Percentiles rank a stretch among this genome's conserved stretches.
phyloP scores from a whole-genome alignment of 2,329 filamentous ascomycete species.

The Tothia fuscella region DNA sequence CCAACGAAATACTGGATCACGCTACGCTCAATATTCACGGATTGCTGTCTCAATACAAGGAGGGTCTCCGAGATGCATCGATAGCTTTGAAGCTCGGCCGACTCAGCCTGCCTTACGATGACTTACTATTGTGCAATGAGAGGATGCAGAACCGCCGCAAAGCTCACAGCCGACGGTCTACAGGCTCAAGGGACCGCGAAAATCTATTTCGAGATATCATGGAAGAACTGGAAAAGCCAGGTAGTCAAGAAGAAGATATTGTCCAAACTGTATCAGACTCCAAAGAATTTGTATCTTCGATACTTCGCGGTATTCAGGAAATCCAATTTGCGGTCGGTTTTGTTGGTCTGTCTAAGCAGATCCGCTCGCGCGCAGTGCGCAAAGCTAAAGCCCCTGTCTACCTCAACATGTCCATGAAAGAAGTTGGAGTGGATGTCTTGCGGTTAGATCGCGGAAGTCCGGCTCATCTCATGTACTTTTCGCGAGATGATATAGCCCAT shows the following conservation, averaged over 20 bases:
- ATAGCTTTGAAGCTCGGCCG: constrained; percentile 84
- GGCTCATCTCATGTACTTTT: constrained; percentile 97
- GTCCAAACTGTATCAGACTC: constrained; percentile 82
- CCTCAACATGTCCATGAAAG: constrained; percentile 87
- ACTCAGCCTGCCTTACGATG: constrained; percentile 82
- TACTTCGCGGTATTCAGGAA: constrained; percentile 86
- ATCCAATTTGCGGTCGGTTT: constrained; percentile 92
- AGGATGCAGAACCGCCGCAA: constrained; percentile 38
- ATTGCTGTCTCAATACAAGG: constrained; percentile 69
- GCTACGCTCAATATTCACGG: constrained; percentile 85
- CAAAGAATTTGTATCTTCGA: constrained; percentile 81
- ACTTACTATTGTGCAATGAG: constrained; percentile 53
- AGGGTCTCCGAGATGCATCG: constrained; percentile 80
- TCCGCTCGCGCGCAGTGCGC: constrained; percentile 46
- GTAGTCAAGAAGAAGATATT: constrained; percentile 54
- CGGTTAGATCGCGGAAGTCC: constrained; percentile 85
- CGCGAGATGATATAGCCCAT: constrained; percentile 81
- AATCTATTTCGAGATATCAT: constrained; percentile 61
- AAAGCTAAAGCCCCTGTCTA: constrained; percentile 44
- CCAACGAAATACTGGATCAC: constrained; percentile 79
- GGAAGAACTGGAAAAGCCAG: constrained; percentile 58
- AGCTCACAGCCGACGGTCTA: constrained; percentile 12
- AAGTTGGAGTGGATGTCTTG: constrained; percentile 85
- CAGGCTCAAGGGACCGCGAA: constrained; percentile 31
- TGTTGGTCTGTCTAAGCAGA: constrained; percentile 70